Percentiles rank a stretch among this genome's conserved stretches.
Conservation (phyloP, 1,284 basidiomycete genomes). For the Apiotrichum veenhuisii region DNA sequence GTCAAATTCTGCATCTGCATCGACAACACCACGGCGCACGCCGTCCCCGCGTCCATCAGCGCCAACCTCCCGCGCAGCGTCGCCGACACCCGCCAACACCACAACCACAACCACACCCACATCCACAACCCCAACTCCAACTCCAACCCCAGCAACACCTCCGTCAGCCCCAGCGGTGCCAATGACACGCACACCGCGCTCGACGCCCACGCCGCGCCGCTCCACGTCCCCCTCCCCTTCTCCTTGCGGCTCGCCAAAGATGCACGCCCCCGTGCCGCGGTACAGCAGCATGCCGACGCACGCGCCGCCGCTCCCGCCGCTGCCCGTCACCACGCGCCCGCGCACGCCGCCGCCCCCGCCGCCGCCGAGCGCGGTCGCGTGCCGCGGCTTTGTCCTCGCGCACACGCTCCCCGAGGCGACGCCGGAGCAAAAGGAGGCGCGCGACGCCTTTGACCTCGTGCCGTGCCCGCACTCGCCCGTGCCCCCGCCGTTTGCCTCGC, state of each 20-base stretch:
- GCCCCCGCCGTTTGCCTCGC: not conserved
- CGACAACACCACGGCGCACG: not conserved
- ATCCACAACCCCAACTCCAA: too few relatives aligned
- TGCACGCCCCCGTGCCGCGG: not conserved
- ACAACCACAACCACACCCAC: too few relatives aligned
- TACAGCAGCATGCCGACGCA: not conserved
- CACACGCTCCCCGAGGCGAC: not conserved
- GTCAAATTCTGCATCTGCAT: not conserved
- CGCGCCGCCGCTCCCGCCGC: not conserved
- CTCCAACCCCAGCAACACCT: too few relatives aligned
- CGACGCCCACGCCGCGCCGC: not conserved
- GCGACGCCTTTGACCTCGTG: not conserved
- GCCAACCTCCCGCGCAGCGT: too few relatives aligned
- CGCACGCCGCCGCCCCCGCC: not conserved
- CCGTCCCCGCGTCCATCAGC: not conserved
- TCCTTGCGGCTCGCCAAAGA: not conserved
- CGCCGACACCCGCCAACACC: too few relatives aligned
- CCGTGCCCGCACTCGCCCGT: not conserved
- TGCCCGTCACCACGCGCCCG: not conserved
- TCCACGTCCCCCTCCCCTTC: not conserved
- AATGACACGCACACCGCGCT: not conserved
- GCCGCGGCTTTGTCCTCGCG: not conserved
- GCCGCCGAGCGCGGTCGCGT: not conserved
- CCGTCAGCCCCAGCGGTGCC: not conserved
- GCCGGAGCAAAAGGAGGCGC: not conserved